Base-by-base conservation (phyloP, 2,329 filamentous ascomycete genomes). In the Aspergillus sp. region DNA sequence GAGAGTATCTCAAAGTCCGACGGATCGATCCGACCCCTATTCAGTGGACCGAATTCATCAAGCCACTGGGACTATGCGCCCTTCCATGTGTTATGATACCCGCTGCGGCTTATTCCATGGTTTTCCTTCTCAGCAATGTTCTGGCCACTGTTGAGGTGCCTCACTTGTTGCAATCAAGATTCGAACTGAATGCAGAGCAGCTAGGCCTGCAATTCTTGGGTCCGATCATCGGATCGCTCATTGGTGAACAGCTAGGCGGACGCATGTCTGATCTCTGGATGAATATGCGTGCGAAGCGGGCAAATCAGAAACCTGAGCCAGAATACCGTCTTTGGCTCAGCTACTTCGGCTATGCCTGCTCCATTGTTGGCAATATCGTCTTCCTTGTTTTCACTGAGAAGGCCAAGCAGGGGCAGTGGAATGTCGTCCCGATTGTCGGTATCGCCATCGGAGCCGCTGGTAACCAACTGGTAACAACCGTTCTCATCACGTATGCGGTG, bases 401-500 rank as follows among this genome's bases (percentile, higher is more conserved):
- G n/a, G 77, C 81, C 2, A 61, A 71, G 0, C 62, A 73, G 0
- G 70, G 73, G 1, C 70, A 77, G 15, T 87, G 82, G 81, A 82
- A 82, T 20, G 77, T 86, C 17, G 81, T 80, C 0, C 85, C 85
- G 0, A 74, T 86, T 15, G 68, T 87, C 11, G 85, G 85, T 8
- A 79, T 78, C 9, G 84, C 77, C 4, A 79, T 83, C 57, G 77
- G 76, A 0, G 80, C 79, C 0, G 80, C 76, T 4, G 85, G 85
- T 1, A 87, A 86, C 61, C 85, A 87, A 68, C 80, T 88, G 30
- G 78, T 87, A 22, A 87, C 85, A 2, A 87, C 85, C 0, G 81
- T 87, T 1, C 69, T 86, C 57, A 81, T 86, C 54, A 88, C 85
- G 0, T 88, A 73, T 66, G 80, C 84, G 0, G 79, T 88, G 3